These are phyloP conservation scores for Beauveria scarabaeidicola DNA, from an alignment of 2,329 filamentous ascomycete species.

Conservation along the genomic window DNA sequence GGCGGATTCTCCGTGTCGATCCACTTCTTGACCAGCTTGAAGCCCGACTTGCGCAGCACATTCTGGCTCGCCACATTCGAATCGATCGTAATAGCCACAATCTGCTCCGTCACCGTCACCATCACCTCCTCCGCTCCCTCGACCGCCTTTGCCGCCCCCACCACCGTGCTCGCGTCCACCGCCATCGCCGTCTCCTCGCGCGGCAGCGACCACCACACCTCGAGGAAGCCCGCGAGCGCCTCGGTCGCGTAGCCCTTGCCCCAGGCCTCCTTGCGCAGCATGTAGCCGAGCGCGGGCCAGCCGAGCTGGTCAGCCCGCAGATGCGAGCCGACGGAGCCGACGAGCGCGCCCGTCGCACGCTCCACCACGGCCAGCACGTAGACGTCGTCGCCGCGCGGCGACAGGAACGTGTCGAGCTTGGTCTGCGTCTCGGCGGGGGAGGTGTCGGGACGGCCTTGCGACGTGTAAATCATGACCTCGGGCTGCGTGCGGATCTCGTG, in stretches of 20 bases:
- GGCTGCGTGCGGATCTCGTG: conserved; percentile 46
- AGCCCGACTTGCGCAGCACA: conserved; percentile 49
- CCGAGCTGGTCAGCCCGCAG: conserved; percentile 28
- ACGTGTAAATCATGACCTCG: conserved; percentile 56
- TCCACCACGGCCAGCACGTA: conserved; percentile 50
- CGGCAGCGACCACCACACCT: conserved; percentile 40
- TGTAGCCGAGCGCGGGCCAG: conserved; percentile 53
- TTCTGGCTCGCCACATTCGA: conserved; percentile 45
- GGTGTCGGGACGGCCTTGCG: conserved; percentile 31
- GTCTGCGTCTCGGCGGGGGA: conserved; percentile 34
- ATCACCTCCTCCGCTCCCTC: not conserved
- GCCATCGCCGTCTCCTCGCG: conserved; percentile 36
- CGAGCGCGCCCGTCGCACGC: conserved; percentile 37
- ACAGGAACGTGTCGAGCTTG: conserved; percentile 33
- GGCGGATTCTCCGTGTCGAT: conserved; percentile 1
- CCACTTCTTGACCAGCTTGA: conserved; percentile 37
- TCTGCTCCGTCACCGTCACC: conserved; percentile 25
- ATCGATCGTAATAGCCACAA: conserved; percentile 39
- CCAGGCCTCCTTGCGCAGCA: conserved; percentile 45
- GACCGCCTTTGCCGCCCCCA: not conserved
- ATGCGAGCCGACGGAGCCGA: conserved; percentile 42
- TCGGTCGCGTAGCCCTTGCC: conserved; percentile 50
- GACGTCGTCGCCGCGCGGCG: conserved; percentile 39
- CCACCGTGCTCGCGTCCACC: conserved; percentile 16
- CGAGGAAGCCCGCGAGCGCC: conserved; percentile 39